These are phyloP conservation scores for Chaetomium cochliodes DNA, from an alignment of 495 filamentous ascomycete species.

Conservation along the genomic window DNA sequence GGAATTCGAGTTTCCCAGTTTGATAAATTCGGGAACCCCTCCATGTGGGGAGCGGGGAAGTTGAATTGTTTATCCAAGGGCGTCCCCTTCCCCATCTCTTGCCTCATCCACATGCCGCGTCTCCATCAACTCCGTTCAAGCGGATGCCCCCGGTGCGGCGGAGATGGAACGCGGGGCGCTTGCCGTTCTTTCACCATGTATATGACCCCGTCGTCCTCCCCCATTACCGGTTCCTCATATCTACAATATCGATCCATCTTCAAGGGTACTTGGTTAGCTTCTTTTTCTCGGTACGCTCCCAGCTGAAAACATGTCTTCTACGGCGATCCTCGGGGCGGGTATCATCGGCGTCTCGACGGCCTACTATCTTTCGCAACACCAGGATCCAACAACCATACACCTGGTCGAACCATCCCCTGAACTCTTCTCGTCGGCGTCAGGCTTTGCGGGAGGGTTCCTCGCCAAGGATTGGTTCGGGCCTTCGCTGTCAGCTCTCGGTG, in stretches of 20 bases:
- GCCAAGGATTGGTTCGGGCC: slow-evolving; percentile 69
- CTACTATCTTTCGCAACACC: slow-evolving; percentile 65
- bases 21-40: slow-evolving; percentile 16
- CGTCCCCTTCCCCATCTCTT: slow-evolving; percentile 5
- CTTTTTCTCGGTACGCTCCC: not conserved
- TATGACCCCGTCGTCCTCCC: not conserved
- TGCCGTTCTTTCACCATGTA: not conserved
- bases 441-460: slow-evolving; percentile 71
- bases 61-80: slow-evolving; percentile 14
- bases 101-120: not conserved
- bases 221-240: not conserved
- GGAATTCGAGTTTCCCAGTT: not conserved
- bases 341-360: slow-evolving; percentile 80
- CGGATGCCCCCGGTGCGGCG: slow-evolving; percentile 1
- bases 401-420: slow-evolving; percentile 64
- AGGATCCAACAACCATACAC: slow-evolving; percentile 57
- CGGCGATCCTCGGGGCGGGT: slow-evolving; percentile 73
- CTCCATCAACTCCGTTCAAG: slow-evolving; percentile 11
- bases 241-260: not conserved
- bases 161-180: not conserved
- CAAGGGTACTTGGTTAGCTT: not conserved
- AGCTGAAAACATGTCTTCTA: slow-evolving; percentile 33
- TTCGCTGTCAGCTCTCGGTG: slow-evolving; percentile 55
- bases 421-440: slow-evolving; percentile 71
- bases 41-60: slow-evolving; percentile 22